Evolutionary conservation across 2,329 filamentous ascomycete species (phyloP).

Genomic region (Colletotrichum godetiae): DNA sequence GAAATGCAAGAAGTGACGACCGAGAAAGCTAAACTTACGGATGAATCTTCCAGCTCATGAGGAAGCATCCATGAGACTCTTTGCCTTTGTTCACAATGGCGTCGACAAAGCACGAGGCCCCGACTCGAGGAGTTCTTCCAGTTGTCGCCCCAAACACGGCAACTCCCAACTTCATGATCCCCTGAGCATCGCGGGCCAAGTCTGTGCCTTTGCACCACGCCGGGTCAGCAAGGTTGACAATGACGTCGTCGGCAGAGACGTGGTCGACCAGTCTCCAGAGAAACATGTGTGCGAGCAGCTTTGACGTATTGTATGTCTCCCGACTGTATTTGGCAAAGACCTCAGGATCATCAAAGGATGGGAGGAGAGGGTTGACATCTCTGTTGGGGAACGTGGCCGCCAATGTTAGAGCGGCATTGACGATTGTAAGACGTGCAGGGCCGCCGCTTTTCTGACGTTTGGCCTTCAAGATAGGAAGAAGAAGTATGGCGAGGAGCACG

Average conservation of each 20-base stretch:
- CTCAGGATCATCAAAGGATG: constrained; percentile 44
- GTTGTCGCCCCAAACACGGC: neutral
- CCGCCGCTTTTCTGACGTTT: constrained; percentile 34
- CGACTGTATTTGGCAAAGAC: constrained; percentile 32
- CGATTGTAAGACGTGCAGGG: constrained; percentile 44
- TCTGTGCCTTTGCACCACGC: constrained; percentile 55
- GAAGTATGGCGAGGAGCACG: constrained; percentile 44
- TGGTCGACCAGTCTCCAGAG: constrained; percentile 48
- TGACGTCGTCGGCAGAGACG: constrained; percentile 51
- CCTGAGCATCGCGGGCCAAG: constrained; percentile 46
- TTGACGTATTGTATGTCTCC: constrained; percentile 41
- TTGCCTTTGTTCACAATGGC: constrained; percentile 55
- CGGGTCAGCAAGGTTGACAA: constrained; percentile 61
- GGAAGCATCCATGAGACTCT: constrained; percentile 59
- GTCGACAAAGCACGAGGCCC: constrained; percentile 58
- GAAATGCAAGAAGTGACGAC: too few relatives aligned
- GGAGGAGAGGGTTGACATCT: constrained; percentile 38
- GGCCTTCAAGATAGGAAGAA: constrained; percentile 47
- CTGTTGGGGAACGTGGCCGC: constrained; percentile 39
- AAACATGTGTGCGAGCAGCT: constrained; percentile 49
- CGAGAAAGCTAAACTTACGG: constrained; percentile 50
- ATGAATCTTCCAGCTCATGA: constrained; percentile 56
- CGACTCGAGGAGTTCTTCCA: constrained; percentile 47
- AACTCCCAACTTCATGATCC: constrained; percentile 26
- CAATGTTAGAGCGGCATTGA: constrained; percentile 42